Percentiles rank a stretch among this genome's conserved stretches.
Evolutionary conservation across 441 rosid species (phyloP).

Genomic region (Mallotus japonicus): DNA sequence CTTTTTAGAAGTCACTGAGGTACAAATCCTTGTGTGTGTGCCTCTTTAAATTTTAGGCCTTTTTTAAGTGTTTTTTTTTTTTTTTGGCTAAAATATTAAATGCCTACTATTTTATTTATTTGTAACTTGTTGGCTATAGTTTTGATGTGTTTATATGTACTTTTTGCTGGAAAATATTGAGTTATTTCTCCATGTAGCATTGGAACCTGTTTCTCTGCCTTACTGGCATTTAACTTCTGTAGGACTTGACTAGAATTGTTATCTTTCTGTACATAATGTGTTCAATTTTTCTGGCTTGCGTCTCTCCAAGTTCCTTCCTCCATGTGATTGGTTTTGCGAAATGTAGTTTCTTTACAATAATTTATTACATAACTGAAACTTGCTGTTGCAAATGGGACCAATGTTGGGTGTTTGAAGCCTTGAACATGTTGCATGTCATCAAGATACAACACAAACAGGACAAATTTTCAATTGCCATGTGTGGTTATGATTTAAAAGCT

Average conservation of each 20-base stretch:
- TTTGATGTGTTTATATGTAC: constrained; percentile 4
- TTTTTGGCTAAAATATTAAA: constrained; percentile 12
- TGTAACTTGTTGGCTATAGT: constrained; percentile 15
- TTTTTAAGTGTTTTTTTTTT: constrained; percentile 13
- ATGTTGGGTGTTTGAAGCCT: not conserved
- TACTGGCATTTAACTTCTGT: not conserved
- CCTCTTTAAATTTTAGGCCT: constrained; percentile 18
- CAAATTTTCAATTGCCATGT: constrained; percentile 1
- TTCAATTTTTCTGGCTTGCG: not conserved
- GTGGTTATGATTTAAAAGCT: not conserved
- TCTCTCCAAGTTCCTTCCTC: constrained; percentile 1
- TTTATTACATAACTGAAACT: constrained; percentile 9
- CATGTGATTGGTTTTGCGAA: constrained; percentile 12
- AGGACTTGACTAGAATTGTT: not conserved
- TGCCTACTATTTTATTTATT: constrained; percentile 9
- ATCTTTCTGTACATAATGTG: not conserved
- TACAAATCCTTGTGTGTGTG: constrained; percentile 24
- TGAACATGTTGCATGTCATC: not conserved
- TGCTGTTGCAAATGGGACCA: constrained; percentile 15
- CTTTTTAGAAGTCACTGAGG: constrained; percentile 26
- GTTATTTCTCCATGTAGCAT: not conserved
- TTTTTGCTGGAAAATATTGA: not conserved
- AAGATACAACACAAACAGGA: not conserved
- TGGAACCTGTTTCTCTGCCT: not conserved
- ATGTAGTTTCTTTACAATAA: constrained; percentile 4